Evolutionary conservation across 345 rosid species (phyloP).

Genomic region (Eucalyptus sp.): DNA sequence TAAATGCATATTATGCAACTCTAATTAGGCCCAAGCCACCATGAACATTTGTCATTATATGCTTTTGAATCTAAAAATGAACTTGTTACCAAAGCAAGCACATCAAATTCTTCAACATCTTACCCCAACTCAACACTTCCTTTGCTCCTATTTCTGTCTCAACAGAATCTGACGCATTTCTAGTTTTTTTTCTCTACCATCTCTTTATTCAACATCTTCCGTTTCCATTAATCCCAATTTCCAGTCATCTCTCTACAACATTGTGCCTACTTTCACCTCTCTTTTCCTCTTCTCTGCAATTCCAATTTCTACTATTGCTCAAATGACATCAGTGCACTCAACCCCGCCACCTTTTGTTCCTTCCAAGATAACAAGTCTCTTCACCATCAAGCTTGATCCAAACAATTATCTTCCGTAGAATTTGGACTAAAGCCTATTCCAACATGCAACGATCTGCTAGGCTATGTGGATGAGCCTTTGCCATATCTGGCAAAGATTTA

Average conservation of each 20-base stretch:
- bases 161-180: not conserved
- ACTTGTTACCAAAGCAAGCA: not conserved
- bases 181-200: not conserved
- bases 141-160: not conserved
- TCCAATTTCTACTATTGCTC: not conserved
- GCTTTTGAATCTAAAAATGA: not conserved
- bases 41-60: too few species aligned
- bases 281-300: not conserved
- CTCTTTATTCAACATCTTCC: not conserved
- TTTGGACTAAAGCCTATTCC: not conserved
- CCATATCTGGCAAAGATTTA: not conserved
- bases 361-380: not conserved
- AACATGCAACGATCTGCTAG: not conserved
- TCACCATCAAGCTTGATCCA: not conserved
- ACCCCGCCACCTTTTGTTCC: not conserved
- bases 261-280: not conserved
- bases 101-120: not conserved
- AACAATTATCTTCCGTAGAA: not conserved
- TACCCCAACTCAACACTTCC: not conserved
- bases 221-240: not conserved
- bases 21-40: not conserved
- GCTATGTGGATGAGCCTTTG: not conserved
- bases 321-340: not conserved
- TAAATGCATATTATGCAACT: not conserved
- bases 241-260: not conserved